These are phyloP conservation scores for Tolypocladium ophioglossoides DNA, from an alignment of 2,329 filamentous ascomycete genomes.

Conservation along the genomic window DNA sequence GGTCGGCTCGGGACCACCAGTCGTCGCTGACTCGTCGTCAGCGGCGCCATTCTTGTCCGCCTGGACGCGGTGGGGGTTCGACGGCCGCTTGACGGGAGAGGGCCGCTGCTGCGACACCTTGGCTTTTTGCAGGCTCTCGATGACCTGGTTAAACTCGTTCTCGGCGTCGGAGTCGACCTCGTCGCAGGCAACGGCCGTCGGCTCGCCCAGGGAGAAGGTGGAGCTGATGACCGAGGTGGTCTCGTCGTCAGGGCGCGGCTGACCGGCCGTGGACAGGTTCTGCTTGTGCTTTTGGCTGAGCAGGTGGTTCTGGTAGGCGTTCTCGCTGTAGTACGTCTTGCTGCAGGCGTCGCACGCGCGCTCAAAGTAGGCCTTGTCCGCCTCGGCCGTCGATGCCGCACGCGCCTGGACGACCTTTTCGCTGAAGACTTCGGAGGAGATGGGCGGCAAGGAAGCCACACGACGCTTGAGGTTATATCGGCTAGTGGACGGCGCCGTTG, in stretches of 20 bases:
- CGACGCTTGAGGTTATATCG: conserved; percentile 95
- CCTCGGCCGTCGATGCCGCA: conserved; percentile 71
- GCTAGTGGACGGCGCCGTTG: conserved; percentile 29
- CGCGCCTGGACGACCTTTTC: conserved; percentile 93
- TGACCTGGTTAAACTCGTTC: conserved; percentile 65
- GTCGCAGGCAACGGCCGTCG: conserved; percentile 38
- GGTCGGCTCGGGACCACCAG: conserved; percentile 22
- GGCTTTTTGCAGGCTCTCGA: conserved; percentile 65
- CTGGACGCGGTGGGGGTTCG: conserved; percentile 36
- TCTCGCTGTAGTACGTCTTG: conserved; percentile 93
- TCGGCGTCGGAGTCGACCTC: conserved; percentile 58
- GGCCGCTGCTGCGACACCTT: conserved; percentile 47
- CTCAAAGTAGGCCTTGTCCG: conserved; percentile 81
- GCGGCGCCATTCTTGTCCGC: conserved; percentile 32
- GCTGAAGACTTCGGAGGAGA: conserved; percentile 85
- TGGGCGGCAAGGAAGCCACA: conserved; percentile 80
- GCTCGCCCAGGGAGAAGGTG: conserved; percentile 82
- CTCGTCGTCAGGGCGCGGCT: conserved; percentile 47
- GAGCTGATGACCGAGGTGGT: conserved; percentile 79
- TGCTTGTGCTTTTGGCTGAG: conserved; percentile 79
- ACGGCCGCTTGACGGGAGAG: conserved; percentile 44
- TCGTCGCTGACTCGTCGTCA: conserved; percentile 31
- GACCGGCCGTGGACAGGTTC: conserved; percentile 37
- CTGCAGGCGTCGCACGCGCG: conserved; percentile 71
- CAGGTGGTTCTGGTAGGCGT: conserved; percentile 88